Evolutionary conservation across 176 grass and related monocot species (phyloP).

Genomic region (Ananas comosus): DNA sequence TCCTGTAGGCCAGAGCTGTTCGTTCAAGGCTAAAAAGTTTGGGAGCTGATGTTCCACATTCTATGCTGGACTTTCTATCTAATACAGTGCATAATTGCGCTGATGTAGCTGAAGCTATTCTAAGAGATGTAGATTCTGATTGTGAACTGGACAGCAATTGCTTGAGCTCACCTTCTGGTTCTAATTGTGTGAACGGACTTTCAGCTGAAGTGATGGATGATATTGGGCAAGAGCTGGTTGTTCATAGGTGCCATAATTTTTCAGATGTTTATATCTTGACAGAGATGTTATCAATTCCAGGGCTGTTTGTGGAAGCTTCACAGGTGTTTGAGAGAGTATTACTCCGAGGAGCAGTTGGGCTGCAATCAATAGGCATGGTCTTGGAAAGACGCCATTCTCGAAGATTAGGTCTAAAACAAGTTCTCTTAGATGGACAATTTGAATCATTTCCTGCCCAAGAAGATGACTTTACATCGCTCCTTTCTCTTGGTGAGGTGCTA

Average conservation of each 20-base stretch:
- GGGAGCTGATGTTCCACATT: constrained; percentile 61
- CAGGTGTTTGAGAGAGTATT: constrained; percentile 70
- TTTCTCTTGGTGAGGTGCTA: constrained; percentile 83
- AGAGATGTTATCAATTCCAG: constrained; percentile 74
- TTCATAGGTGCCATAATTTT: constrained; percentile 45
- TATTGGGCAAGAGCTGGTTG: constrained; percentile 45
- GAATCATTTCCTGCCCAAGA: constrained; percentile 42
- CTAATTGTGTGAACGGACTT: constrained; percentile 32
- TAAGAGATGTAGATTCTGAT: constrained; percentile 77
- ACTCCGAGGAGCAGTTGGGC: constrained; percentile 44
- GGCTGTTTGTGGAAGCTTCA: constrained; percentile 66
- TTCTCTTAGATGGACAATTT: constrained; percentile 48
- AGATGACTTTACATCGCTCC: constrained; percentile 83
- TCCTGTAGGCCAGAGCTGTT: constrained; percentile 48
- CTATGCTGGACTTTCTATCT: constrained; percentile 69
- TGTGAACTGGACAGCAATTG: constrained; percentile 45
- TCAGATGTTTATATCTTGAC: constrained; percentile 82
- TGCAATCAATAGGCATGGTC: constrained; percentile 69
- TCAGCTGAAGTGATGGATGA: constrained; percentile 59
- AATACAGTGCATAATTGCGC: constrained; percentile 56
- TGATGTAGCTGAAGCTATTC: constrained; percentile 71
- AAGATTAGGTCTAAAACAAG: constrained; percentile 38
- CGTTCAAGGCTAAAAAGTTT: constrained; percentile 64
- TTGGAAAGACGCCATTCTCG: constrained; percentile 78
- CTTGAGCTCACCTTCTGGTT: constrained; percentile 33